A percentile compares a stretch with the other conserved stretches of the same genome.
Conservation (phyloP, 768 basidiomycete species). For the Holtermannia corniformis region DNA sequence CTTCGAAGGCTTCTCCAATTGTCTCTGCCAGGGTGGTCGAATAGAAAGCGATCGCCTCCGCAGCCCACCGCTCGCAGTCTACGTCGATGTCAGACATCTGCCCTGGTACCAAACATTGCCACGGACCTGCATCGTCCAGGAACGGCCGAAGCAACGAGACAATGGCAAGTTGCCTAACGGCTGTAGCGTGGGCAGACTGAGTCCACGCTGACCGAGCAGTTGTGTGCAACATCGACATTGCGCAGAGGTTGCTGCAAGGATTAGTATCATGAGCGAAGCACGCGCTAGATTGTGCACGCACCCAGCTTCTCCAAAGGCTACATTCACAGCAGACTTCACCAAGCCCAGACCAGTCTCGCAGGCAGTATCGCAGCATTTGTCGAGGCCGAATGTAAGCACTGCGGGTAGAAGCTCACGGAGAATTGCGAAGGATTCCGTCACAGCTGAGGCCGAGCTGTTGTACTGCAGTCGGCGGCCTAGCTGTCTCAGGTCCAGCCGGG, state of each 20-base stretch:
- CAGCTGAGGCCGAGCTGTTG: neutral
- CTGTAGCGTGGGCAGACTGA: neutral
- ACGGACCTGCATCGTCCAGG: slow-evolving; percentile 62
- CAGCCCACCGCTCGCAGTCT: slow-evolving; percentile 60
- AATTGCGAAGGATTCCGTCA: slow-evolving; percentile 33
- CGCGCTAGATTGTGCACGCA: too few relatives aligned
- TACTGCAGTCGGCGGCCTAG: neutral
- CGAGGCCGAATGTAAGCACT: slow-evolving; percentile 59
- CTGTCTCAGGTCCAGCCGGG: neutral
- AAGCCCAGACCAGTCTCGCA: slow-evolving; percentile 49
- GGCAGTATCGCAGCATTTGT: slow-evolving; percentile 57
- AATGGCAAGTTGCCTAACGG: slow-evolving; percentile 53
- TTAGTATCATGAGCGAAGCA: too few relatives aligned
- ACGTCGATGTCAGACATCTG: slow-evolving; percentile 51
- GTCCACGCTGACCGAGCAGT: neutral
- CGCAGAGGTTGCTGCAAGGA: too few relatives aligned
- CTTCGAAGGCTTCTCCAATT: slow-evolving; percentile 54
- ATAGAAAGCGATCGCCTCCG: slow-evolving; percentile 71
- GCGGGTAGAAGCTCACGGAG: slow-evolving; percentile 54
- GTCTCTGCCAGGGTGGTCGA: slow-evolving; percentile 56
- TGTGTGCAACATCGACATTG: too few relatives aligned
- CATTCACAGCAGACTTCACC: neutral
- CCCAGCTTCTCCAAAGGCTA: neutral
- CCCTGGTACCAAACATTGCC: too few relatives aligned
- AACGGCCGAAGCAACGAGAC: slow-evolving; percentile 60